Percentiles rank a stretch among this genome's conserved stretches.
These are phyloP conservation scores for Exophiala sp. DNA, from an alignment of 2,329 filamentous ascomycete genomes.

Conservation along the genomic window DNA sequence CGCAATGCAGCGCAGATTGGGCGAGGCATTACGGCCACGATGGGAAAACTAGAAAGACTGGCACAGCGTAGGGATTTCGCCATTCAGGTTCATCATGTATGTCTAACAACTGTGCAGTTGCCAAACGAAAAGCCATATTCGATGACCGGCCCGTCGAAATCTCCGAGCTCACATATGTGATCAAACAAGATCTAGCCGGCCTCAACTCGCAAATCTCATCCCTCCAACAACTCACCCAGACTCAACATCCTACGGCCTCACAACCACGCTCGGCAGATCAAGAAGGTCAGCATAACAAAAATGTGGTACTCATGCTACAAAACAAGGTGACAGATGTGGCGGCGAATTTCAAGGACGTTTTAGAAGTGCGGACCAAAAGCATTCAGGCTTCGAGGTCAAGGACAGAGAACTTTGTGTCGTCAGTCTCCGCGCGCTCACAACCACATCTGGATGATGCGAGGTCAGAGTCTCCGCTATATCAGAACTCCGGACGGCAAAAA, in stretches of 20 bases:
- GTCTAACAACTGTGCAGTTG: slow-evolving; percentile 53
- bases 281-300: slow-evolving; percentile 96
- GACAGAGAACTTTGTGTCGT: slow-evolving; percentile 95
- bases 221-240: slow-evolving; percentile 72
- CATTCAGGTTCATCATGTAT: background rate
- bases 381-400: slow-evolving; percentile 89
- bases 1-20: slow-evolving; percentile 88
- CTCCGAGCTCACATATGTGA: slow-evolving; percentile 93
- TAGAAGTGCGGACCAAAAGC: slow-evolving; percentile 95
- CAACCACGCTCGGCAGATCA: slow-evolving; percentile 56
- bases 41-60: slow-evolving; percentile 90
- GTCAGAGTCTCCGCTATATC: slow-evolving; percentile 82
- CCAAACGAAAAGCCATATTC: slow-evolving; percentile 94
- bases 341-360: slow-evolving; percentile 93
- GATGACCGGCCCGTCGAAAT: slow-evolving; percentile 96
- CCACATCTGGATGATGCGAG: slow-evolving; percentile 61
- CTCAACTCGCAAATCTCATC: slow-evolving; percentile 82
- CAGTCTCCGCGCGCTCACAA: slow-evolving; percentile 74
- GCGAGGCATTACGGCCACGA: slow-evolving; percentile 83
- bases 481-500: slow-evolving; percentile 61
- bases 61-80: slow-evolving; percentile 64
- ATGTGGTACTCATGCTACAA: slow-evolving; percentile 49
- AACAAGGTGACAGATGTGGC: slow-evolving; percentile 68
- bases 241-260: slow-evolving; percentile 65
- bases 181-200: slow-evolving; percentile 90